Conservation (phyloP, 345 rosid genomes). For the Eucalyptus melliodora region DNA sequence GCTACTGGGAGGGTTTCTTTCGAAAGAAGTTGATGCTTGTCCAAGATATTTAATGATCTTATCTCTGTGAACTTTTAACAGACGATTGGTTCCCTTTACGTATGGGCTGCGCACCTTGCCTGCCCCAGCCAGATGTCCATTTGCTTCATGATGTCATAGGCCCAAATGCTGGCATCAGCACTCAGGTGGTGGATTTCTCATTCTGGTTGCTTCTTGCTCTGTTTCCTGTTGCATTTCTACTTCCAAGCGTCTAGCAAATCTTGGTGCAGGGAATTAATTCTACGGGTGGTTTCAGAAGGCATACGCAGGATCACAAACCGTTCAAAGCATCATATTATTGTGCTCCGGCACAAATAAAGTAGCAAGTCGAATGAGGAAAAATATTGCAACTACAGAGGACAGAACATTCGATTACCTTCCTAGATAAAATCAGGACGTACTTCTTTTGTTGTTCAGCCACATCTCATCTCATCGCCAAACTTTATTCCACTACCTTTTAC, state of each 20-base stretch:
- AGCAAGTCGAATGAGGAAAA: background rate
- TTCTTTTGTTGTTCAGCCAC: background rate
- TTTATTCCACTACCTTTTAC: background rate
- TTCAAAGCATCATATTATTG: conserved; percentile 43
- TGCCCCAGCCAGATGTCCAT: conserved; percentile 32
- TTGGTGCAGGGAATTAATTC: background rate
- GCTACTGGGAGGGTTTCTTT: background rate
- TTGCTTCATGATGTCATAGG: conserved; percentile 55
- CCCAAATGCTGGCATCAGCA: conserved; percentile 38
- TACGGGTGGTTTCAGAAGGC: conserved; percentile 9
- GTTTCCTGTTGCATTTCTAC: background rate
- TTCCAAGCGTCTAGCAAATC: background rate
- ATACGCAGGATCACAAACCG: conserved; percentile 45
- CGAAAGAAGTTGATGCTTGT: background rate
- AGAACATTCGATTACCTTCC: background rate
- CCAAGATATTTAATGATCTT: background rate
- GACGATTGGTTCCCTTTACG: conserved; percentile 60
- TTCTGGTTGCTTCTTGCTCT: background rate
- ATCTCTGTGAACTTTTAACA: background rate
- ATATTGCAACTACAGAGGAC: background rate
- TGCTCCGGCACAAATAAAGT: conserved; percentile 37
- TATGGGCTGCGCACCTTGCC: conserved; percentile 54
- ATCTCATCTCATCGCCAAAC: background rate
- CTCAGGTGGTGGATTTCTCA: conserved; percentile 38
- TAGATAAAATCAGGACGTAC: background rate